Evolutionary conservation across 306 rosid genomes (phyloP).

Genomic region (Chamaecrista fasciculata): DNA sequence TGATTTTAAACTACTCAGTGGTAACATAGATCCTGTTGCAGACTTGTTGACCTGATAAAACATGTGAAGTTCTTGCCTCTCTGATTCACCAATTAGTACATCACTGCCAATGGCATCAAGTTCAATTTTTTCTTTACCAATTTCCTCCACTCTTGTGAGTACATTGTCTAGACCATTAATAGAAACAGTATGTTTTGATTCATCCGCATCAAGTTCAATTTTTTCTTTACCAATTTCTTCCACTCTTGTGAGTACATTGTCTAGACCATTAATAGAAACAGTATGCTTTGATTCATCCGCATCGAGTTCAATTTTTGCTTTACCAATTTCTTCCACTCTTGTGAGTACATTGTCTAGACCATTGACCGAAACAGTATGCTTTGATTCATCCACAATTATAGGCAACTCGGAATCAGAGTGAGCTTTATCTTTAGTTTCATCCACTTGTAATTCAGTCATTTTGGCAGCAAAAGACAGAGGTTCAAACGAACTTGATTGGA

Average conservation of each 20-base stretch:
- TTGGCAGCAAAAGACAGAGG: constrained; percentile 49
- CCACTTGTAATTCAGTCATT: constrained; percentile 46
- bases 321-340: constrained; percentile 26
- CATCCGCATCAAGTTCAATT: constrained; percentile 32
- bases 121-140: constrained; percentile 36
- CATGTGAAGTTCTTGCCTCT: constrained; percentile 74
- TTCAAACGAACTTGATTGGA: constrained; percentile 48
- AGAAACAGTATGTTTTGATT: no score
- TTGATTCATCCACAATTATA: constrained; percentile 25
- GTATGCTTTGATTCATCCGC: no score
- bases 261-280: constrained; percentile 31
- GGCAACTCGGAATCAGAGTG: constrained; percentile 47
- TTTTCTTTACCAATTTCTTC: constrained; percentile 37
- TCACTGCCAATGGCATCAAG: constrained; percentile 31
- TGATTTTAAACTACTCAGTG: constrained; percentile 39
- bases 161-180: constrained; percentile 29
- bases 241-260: constrained; percentile 31
- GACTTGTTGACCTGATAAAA: constrained; percentile 56
- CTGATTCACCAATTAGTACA: constrained; percentile 47
- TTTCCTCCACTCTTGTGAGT: constrained; percentile 33
- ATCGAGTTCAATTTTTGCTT: constrained; percentile 40
- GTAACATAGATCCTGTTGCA: constrained; percentile 29
- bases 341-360: constrained; percentile 27
- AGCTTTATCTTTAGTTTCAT: constrained; percentile 45
- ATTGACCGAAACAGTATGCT: constrained; percentile 34